Conservation (phyloP, 2,329 filamentous ascomycete species). For the Ophiostoma triangulosporum region DNA sequence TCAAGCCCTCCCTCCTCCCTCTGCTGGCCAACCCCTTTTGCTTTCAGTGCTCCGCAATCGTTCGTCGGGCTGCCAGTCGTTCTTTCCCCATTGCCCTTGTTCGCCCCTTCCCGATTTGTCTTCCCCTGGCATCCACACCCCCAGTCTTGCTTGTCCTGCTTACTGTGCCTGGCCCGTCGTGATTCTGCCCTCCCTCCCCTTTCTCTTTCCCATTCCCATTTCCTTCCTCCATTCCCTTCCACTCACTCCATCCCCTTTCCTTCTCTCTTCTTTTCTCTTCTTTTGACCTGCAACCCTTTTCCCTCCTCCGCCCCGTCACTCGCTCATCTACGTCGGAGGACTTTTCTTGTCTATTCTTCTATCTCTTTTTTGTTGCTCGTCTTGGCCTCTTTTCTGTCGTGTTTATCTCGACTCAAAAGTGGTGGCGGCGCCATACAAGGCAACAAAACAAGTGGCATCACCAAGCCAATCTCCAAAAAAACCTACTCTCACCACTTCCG, state of each 20-base stretch:
- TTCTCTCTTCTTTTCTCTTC: conserved; percentile 3
- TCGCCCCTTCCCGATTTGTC: background rate
- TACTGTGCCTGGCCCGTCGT: background rate
- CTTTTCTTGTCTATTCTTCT: background rate
- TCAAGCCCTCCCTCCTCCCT: background rate
- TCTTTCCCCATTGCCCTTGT: background rate
- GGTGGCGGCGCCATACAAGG: background rate
- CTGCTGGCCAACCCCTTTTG: background rate
- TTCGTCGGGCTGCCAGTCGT: background rate
- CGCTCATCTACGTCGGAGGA: conserved; percentile 5
- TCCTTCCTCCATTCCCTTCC: conserved; percentile 19
- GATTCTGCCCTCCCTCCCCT: background rate
- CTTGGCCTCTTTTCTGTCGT: background rate
- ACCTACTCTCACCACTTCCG: background rate
- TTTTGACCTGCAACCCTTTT: conserved; percentile 3
- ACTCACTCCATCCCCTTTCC: conserved; percentile 15
- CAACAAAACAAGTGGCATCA: background rate
- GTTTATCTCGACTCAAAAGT: background rate
- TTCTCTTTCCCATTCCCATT: conserved; percentile 12
- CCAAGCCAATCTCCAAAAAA: background rate
- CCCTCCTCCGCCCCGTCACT: conserved; percentile 8
- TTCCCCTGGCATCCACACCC: background rate
- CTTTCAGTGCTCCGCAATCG: too few species aligned
- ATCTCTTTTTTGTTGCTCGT: background rate
- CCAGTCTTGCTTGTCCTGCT: background rate